Evolutionary conservation across 1,139 yeast species (phyloP), one percentile per base, ranked within the genome.

Genomic region (Eremothecium coryli): DNA sequence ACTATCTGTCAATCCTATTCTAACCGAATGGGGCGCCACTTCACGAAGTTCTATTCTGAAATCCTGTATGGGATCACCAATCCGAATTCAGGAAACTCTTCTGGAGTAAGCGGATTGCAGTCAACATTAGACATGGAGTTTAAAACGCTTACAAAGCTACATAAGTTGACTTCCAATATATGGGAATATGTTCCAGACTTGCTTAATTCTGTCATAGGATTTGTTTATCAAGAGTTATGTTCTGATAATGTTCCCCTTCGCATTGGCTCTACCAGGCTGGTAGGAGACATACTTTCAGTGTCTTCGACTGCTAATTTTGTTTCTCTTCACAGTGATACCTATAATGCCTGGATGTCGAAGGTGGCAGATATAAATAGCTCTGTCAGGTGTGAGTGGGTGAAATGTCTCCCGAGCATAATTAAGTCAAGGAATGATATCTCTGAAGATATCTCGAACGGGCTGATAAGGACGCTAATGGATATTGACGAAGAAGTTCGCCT

Each of bases 111-210:
- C 4, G 30, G 22, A 11, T 22, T 35, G 13, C 40, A 26, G 26
- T 38, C 37, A 14, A 38, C 45, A 12, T 52, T 45, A 16, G 57
- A 55, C 17, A 62, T 69, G 4, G 42, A 44, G 3, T 48, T 64
- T 31, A 70, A 64, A 20, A 71, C 69, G 14, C 59, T 79, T 39
- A 62, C 61, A 14, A 77, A 75, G 45, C 64, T 82, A 5, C 94
- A 85, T 49, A 65, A 60, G 18, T 60, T 85, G 23, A 65, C 81
- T 0, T 63, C 76, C 5, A 79, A 79, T 43, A 64, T 86, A 4
- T 88, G 95, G 95, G 71, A 66, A 42, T 68, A 72, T 37, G 77
- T 77, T 1, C 96, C 96, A 0, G 90, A 81, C 26, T 61, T 84
- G 20, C 61, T 85, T 17, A 68, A 72, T 3, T 75, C 93, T 1